A percentile compares a stretch with the other conserved stretches of the same genome.
Evolutionary conservation across 805 yeast genomes (phyloP).

Genomic region (Kluyveromyces nonfermentans): DNA sequence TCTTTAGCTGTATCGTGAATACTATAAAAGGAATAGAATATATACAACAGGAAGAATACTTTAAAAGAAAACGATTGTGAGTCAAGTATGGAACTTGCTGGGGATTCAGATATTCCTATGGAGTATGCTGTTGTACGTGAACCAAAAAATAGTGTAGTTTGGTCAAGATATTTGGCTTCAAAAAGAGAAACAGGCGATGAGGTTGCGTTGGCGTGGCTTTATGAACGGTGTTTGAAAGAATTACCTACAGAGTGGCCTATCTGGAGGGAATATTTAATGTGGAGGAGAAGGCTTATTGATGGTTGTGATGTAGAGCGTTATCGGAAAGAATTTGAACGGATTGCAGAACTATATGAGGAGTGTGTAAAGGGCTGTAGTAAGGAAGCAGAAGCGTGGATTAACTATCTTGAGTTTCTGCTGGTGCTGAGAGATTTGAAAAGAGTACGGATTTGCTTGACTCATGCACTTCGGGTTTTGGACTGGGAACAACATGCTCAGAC

Average conservation of each 20-base stretch:
- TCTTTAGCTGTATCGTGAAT: too few species aligned
- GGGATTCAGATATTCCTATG: constrained; percentile 32
- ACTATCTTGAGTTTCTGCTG: constrained; percentile 42
- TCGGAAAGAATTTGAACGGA: constrained; percentile 26
- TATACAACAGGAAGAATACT: too few species aligned
- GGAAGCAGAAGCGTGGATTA: constrained; percentile 41
- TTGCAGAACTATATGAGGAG: constrained; percentile 39
- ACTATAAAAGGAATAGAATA: too few species aligned
- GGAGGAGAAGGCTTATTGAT: constrained; percentile 27
- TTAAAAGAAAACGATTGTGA: background rate
- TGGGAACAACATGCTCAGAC: constrained; percentile 14
- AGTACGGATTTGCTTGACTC: constrained; percentile 22
- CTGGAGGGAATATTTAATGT: constrained; percentile 35
- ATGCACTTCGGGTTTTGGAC: constrained; percentile 9
- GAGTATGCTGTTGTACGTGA: constrained; percentile 36
- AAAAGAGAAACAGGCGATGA: constrained; percentile 11
- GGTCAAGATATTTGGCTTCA: constrained; percentile 38
- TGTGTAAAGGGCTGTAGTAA: constrained; percentile 29
- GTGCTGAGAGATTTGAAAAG: constrained; percentile 29
- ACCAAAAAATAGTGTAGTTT: constrained; percentile 29
- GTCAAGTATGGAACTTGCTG: constrained; percentile 2
- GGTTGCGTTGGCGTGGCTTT: constrained; percentile 15
- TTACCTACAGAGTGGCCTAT: constrained; percentile 11
- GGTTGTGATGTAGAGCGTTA: constrained; percentile 24
- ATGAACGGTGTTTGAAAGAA: constrained; percentile 31